Evolutionary conservation across 768 basidiomycete genomes (phyloP).

Genomic region (Boletus huronensis): DNA sequence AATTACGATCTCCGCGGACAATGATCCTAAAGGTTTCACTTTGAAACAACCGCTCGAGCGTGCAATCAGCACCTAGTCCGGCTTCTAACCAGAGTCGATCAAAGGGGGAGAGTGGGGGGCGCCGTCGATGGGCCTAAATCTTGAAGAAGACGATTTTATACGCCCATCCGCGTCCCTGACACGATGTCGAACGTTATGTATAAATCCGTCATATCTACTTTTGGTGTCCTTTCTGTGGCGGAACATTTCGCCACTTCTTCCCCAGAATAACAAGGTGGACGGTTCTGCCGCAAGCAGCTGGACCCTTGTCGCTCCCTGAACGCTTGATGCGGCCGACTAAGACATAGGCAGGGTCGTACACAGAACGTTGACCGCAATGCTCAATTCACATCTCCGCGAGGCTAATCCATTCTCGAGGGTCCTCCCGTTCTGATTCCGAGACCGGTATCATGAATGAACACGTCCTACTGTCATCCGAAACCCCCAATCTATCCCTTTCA

Average conservation of each 20-base stretch:
- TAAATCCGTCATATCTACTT: background rate
- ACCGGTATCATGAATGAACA: background rate
- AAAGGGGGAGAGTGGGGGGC: background rate
- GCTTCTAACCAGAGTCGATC: background rate
- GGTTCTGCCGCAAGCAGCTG: background rate
- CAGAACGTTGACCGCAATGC: background rate
- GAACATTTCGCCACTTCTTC: too few species aligned
- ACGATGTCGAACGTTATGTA: background rate
- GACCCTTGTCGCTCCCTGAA: background rate
- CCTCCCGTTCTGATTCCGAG: background rate
- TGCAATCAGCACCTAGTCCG: background rate
- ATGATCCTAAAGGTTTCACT: slow-evolving; percentile 11
- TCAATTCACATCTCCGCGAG: background rate
- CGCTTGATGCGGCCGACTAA: background rate
- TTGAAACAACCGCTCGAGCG: background rate
- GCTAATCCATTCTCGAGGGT: background rate
- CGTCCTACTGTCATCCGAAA: too few species aligned
- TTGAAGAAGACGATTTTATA: background rate
- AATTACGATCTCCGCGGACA: slow-evolving; percentile 11
- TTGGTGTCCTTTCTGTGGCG: too few species aligned
- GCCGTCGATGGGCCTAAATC: background rate
- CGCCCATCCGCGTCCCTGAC: background rate
- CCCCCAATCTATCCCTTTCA: background rate
- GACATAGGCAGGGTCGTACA: background rate
- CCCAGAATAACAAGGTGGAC: background rate